Conservation (phyloP, 441 rosid species). For the Adansonia madagascariensis region DNA sequence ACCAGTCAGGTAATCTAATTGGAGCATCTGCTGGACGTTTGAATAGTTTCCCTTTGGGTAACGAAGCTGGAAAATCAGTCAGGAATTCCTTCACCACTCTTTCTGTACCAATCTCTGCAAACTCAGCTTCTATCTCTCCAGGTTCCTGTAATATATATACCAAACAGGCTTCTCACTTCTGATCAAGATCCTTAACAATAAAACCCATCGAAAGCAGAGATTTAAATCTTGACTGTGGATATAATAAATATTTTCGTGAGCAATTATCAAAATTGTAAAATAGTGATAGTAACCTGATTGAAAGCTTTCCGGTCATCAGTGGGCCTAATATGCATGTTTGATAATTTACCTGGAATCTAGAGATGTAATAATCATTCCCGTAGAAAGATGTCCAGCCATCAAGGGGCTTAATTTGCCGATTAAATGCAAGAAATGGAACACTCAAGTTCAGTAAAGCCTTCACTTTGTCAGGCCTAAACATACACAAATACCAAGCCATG, state of each 20-base stretch:
- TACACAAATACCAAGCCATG: slow-evolving; percentile 46
- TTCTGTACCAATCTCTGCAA: slow-evolving; percentile 39
- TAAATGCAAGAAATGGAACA: slow-evolving; percentile 29
- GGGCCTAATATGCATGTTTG: too few species aligned
- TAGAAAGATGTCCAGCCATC: slow-evolving; percentile 35
- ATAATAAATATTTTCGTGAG: neutral
- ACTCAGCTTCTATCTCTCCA: slow-evolving; percentile 52
- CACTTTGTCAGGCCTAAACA: slow-evolving; percentile 42
- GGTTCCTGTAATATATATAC: slow-evolving; percentile 31
- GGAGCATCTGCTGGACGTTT: slow-evolving; percentile 23
- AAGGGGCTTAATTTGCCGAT: slow-evolving; percentile 35
- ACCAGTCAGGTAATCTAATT: slow-evolving; percentile 4
- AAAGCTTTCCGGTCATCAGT: too few species aligned
- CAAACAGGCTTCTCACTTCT: neutral
- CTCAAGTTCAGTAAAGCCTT: slow-evolving; percentile 46
- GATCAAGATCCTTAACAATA: too few species aligned
- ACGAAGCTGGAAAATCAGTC: slow-evolving; percentile 8
- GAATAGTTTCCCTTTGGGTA: slow-evolving; percentile 14
- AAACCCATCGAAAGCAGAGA: neutral
- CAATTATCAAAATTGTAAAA: neutral
- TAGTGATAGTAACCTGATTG: too few species aligned
- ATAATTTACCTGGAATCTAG: slow-evolving; percentile 48
- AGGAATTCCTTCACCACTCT: slow-evolving; percentile 30
- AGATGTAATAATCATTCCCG: slow-evolving; percentile 47
- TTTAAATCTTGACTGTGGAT: neutral